These are phyloP conservation scores for Phytopythium aichiense DNA, from an alignment of 352 stramenopile genomes.

Conservation along the genomic window DNA sequence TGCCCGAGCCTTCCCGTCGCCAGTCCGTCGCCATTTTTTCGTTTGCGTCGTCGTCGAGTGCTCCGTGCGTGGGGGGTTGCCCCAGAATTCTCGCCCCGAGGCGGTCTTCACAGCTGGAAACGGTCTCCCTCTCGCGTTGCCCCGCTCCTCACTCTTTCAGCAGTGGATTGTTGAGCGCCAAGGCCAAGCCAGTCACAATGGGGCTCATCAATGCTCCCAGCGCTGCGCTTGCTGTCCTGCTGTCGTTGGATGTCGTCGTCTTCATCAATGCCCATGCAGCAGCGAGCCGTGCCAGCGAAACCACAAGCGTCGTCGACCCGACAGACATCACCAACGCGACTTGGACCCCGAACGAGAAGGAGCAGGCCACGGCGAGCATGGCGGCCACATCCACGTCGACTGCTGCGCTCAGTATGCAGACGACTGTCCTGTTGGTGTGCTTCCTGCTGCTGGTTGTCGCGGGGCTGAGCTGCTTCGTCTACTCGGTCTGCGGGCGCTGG, in stretches of 20 bases:
- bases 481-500: slow-evolving; percentile 24
- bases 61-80: not conserved
- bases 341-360: not conserved
- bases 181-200: not conserved
- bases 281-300: not conserved
- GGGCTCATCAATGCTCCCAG: not conserved
- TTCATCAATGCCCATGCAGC: not conserved
- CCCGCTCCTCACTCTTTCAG: not conserved
- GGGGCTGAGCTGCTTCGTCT: slow-evolving; percentile 24
- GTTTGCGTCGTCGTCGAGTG: not conserved
- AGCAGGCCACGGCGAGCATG: not conserved
- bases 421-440: slow-evolving; percentile 29
- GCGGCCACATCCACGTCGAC: not conserved
- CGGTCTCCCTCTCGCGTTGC: not conserved
- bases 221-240: not conserved
- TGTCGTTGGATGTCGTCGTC: not conserved
- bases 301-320: not conserved
- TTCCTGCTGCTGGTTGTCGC: slow-evolving; percentile 23
- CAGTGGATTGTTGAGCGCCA: not conserved
- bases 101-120: not conserved
- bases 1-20: not conserved
- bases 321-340: not conserved
- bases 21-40: not conserved
- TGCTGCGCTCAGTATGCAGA: not conserved
- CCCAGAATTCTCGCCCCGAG: not conserved